Evolutionary conservation across 306 rosid species (phyloP), one percentile per base, ranked within the genome.

Genomic region (Acacia acuminata): DNA sequence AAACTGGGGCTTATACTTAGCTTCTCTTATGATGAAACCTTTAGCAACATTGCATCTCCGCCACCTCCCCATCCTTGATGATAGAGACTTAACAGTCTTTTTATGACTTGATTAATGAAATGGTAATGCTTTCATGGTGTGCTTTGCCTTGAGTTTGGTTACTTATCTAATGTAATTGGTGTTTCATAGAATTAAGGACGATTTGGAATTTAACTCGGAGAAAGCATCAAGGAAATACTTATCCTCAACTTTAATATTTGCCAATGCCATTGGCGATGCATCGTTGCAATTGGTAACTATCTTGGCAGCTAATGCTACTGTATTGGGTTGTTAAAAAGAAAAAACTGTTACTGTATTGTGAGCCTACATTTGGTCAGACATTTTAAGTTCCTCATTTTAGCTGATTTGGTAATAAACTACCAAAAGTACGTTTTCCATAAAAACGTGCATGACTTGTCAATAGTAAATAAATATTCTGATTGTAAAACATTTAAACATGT

Each of bases 111-210:
- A 11, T 32, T 38, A 10, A 19, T 53, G 32, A 36, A 51, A 75
- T 75, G 48, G 38, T 13, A 68, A 74, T 53, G 50, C 34, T 55
- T 75, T 75, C 50, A 36, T 75, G 50, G 67, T 75, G 34, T 53
- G 48, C 51, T 36, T 55, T 74, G 66, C 32, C 22, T 20, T 11
- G 63, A 27, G 17, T 48, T 73, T 47, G 63, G 61, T 45, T 72
- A 2, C 27, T 7, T 7, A 56, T 47, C 2, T 53, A 20, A 55
- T 55, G 11, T 19, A 4, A n/a, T 20, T 20, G 11, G 63, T n/a
- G 25, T 20, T n/a, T 56, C 63, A 20, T 19, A 19, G 30, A 64
- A 27, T 27, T 30, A 14, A 64, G 42, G 70, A 64, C 38, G 20
- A 64, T 5, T 64, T 30, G 70, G 19, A 64, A 4, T 27, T 63